Base-by-base conservation (phyloP, 345 rosid species). In the Linum tenue region DNA sequence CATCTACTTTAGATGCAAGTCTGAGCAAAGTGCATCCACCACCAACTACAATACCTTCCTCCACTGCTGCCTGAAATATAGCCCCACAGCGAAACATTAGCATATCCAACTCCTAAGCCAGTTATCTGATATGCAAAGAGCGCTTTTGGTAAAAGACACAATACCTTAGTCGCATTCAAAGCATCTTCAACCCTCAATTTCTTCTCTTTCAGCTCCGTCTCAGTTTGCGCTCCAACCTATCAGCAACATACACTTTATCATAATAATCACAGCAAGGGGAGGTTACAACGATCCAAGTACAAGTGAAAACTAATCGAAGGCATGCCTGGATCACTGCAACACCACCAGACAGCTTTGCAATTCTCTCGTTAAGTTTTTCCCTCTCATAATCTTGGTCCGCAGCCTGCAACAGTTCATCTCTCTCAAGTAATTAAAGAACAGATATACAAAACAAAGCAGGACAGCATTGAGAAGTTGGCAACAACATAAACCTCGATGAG, bases 341-440 rank as follows among this genome's bases (percentile, higher is more conserved):
- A 64, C 67, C 67, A 64, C 41, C 58, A 0, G 67, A 64, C 7
- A 94, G 83, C 79, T 91, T 95, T 44, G 99, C 97, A 64, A 91
- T 90, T 78, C 99, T 87, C 77, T 95, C 96, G 70, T 83, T 88
- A 10, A 95, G 87, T 64, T 91, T 95, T 62, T 95, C 97, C 84
- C 69, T 91, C 75, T 94, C 99, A 48, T 94, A 94, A 62, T 94
- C 99, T 78, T 88, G 97, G 44, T 89, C 96, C 0, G 97, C 96
- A 74, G 65, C 84, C 99, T 94, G 74, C 75, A 76, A 64, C n/a
- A n/a, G n/a, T n/a, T n/a, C n/a, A 58, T 43, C 22, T n/a, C 59
- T 55, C 12, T 0, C 41, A 60, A 57, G 12, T 36, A 38, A 16
- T 7, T 11, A 53, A 1, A 53, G 50, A 6, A 50, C 0, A 9